Base-by-base conservation (phyloP, 371 early-diverging fungal genomes). In the Mucor velutinosus region DNA sequence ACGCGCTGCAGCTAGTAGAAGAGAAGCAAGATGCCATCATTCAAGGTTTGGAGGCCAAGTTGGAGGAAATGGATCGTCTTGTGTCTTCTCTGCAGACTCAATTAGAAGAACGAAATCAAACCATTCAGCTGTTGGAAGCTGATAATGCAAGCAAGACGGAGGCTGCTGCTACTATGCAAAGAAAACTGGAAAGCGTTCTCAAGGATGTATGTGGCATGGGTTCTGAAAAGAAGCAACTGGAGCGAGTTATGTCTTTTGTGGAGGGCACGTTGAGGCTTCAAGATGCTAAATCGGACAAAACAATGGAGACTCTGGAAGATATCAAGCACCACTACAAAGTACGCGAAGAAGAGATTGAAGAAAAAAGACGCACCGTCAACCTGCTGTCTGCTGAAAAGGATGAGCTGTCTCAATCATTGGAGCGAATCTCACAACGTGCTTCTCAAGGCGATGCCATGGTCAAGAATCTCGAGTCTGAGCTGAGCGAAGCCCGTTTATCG, bases 11-110 rank as follows among this genome's bases (percentile, higher is more conserved):
- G 0, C 51, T 49, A 0, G 71, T 83, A 8, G 81, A 79, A 41
- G 74, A 72, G n/a, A 76, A 78, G 29, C 84, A 83, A 69, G 78
- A 81, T 56, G 65, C 55, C 10, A 72, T 83, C 27, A 83, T 83
- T 33, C 62, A 69, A 45, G 65, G 73, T 1, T 56, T 81, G 0
- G 81, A 83, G 25, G 6, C 29, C 0, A 81, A 83, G 55, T 21
- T 81, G n/a, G 67, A 58, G 17, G 79, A 78, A 15, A 79, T 79
- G 80, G 74, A 79, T 11, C 63, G 66, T 12, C 66, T 78, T 4
- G 60, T 74, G 0, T 21, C 15, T 30, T 64, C 67, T 2, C 60
- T 81, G n/a, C 76, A 69, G 10, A 47, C 63, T 10, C 78, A 79
- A 58, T 32, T 83, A 19, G 69, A 64, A 7, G 80, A 72, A 3